Evolutionary conservation across 805 yeast genomes (phyloP), one percentile per base, ranked within the genome.

Genomic region (Starmerella sirachaensis): DNA sequence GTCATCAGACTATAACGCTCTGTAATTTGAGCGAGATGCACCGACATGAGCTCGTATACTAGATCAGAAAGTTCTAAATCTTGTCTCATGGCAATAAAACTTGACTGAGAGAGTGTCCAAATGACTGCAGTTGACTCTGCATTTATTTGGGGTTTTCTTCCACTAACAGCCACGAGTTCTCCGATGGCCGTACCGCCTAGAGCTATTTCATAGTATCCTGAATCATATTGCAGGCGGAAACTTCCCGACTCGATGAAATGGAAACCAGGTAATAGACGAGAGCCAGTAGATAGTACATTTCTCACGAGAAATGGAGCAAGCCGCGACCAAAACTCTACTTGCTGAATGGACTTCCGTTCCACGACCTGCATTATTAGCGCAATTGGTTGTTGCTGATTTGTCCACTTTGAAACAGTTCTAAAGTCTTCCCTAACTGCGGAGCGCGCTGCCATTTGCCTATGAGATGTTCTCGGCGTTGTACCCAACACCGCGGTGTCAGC

Each of bases 151-250:
- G 37, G 35, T 13, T 23, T 20, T 10, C 42, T 44, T 18, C 27
- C 18, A 12, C 27, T 13, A 13, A 23, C 10, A 14, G 31, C 11
- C 25, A 23, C 29, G 23, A 60, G 49, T 41, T 79, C 84, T 2
- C 93, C 91, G 56, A 78, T 78, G 1, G 81, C 71, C 0, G 88
- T 78, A 41, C 79, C 70, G 4, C 91, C 84, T 37, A 81, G 65
- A 23, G 79, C 73, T 13, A 65, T 53, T 63, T 64, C 61, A 56
- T 61, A 74, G 37, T 38, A 50, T 45, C 68, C 64, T 50, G 67
- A 41, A 65, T 72, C 16, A 28, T 28, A 45, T 28, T 38, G 28
- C 6, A 45, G 25, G 11, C 68, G 76, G 49, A 65, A 58, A 42
- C 64, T 65, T 33, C 84, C 74, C 38, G 69, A 52, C 47, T 74